Percentiles rank a stretch among this genome's conserved stretches.
These are phyloP conservation scores for Lactarius tabidus DNA, from an alignment of 768 basidiomycete genomes.

Conservation along the genomic window DNA sequence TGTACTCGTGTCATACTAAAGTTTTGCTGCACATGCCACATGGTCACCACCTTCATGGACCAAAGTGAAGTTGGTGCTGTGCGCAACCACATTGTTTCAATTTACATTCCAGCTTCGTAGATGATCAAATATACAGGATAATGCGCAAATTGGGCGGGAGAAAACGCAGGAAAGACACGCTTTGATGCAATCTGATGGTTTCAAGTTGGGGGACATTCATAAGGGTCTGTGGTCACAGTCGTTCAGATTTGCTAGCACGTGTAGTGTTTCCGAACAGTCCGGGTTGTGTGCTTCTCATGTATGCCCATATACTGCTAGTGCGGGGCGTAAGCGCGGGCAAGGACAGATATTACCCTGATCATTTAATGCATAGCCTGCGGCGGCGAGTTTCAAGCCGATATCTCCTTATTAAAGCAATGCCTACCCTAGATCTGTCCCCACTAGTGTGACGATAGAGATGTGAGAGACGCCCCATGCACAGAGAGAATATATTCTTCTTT, in stretches of 20 bases:
- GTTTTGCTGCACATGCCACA: background rate
- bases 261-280: background rate
- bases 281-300: background rate
- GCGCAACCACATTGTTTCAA: background rate
- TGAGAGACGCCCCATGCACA: background rate
- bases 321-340: background rate
- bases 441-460: background rate
- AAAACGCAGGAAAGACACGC: background rate
- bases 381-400: background rate
- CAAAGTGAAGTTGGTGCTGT: background rate
- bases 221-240: background rate
- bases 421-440: slow-evolving; percentile 1
- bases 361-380: background rate
- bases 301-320: slow-evolving; percentile 8
- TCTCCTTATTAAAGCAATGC: slow-evolving; percentile 5
- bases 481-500: background rate
- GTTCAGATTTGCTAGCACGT: slow-evolving; percentile 15
- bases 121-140: background rate
- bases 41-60: background rate
- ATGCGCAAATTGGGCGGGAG: background rate
- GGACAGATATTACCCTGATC: background rate
- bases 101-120: background rate
- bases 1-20: background rate
- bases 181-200: background rate
- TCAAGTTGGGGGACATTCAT: background rate